Conservation (phyloP, 768 basidiomycete species). For the Mycena polygramma region DNA sequence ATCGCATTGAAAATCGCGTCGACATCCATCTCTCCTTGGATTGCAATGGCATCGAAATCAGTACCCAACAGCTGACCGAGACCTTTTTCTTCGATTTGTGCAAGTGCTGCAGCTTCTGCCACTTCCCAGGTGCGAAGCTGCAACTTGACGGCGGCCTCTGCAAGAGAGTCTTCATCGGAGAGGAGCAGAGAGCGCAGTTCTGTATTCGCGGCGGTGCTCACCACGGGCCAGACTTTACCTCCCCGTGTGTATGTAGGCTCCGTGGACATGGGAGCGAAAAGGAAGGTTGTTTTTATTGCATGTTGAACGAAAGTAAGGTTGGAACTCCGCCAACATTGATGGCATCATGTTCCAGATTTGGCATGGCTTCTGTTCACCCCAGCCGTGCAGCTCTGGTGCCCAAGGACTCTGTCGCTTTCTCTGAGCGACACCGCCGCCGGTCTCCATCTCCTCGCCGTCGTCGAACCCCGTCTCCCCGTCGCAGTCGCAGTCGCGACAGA, state of each 20-base stretch:
- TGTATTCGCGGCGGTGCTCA: constrained; percentile 15
- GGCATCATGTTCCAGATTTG: not conserved
- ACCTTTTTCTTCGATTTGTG: constrained; percentile 3
- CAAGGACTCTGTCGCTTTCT: constrained; percentile 48
- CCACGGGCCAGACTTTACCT: constrained; percentile 12
- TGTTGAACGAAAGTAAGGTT: not conserved
- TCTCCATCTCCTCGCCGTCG: constrained; percentile 60
- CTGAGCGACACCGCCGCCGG: constrained; percentile 48
- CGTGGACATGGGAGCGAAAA: not conserved
- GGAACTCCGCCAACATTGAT: not conserved
- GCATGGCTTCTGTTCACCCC: constrained; percentile 82
- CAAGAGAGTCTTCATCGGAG: not conserved
- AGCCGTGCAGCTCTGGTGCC: constrained; percentile 79
- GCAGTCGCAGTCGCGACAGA: constrained; percentile 47
- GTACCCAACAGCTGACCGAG: constrained; percentile 4
- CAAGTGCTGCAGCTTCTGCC: constrained; percentile 7
- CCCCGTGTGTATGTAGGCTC: constrained; percentile 22
- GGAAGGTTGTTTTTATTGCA: not conserved
- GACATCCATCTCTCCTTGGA: constrained; percentile 13
- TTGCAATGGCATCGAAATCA: constrained; percentile 1
- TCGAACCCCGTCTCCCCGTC: constrained; percentile 38
- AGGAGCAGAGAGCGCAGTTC: constrained; percentile 11
- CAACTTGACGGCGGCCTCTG: constrained; percentile 12
- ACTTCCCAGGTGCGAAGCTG: constrained; percentile 14
- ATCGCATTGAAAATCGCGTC: constrained; percentile 7